phyloP scores from a whole-genome alignment of 192 early-diverging fungal genomes.

The Helicostylum pulchrum region DNA sequence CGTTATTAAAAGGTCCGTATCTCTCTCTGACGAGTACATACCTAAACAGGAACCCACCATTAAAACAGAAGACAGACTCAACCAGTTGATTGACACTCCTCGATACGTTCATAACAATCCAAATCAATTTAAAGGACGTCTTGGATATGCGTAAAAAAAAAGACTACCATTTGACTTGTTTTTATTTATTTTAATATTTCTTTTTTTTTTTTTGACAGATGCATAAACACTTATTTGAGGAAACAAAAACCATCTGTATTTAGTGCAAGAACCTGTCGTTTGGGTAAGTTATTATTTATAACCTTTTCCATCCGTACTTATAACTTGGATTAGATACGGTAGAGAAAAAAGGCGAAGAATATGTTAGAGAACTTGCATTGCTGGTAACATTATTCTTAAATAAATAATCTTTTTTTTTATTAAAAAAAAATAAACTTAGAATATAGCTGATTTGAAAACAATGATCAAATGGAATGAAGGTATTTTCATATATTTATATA shows the following conservation, averaged over 20 bases:
- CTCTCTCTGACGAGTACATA: too few relatives aligned
- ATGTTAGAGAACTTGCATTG: slow-evolving; percentile 37
- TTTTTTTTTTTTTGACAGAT: slow-evolving; percentile 16
- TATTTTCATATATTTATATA: neutral
- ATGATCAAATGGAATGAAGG: slow-evolving; percentile 47
- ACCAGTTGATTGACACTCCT: neutral
- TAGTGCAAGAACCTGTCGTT: slow-evolving; percentile 43
- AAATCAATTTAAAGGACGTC: slow-evolving; percentile 27
- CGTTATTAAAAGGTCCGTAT: too few relatives aligned
- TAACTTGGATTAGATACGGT: slow-evolving; percentile 31
- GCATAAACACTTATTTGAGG: slow-evolving; percentile 47
- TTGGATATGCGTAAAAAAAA: slow-evolving; percentile 41
- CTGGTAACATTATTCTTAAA: slow-evolving; percentile 9
- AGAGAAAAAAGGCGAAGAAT: slow-evolving; percentile 34
- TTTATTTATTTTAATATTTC: neutral
- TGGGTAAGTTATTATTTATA: slow-evolving; percentile 17
- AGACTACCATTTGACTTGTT: too few relatives aligned
- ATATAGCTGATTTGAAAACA: slow-evolving; percentile 34
- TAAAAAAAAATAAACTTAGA: slow-evolving; percentile 3
- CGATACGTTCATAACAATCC: slow-evolving; percentile 15
- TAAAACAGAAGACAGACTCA: neutral
- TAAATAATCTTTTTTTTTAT: too few relatives aligned
- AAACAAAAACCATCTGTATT: slow-evolving; percentile 46
- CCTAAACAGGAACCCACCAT: neutral
- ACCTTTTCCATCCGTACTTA: neutral